Conservation (phyloP, 192 early-diverging fungal species). For the Backusella tarrabulga region DNA sequence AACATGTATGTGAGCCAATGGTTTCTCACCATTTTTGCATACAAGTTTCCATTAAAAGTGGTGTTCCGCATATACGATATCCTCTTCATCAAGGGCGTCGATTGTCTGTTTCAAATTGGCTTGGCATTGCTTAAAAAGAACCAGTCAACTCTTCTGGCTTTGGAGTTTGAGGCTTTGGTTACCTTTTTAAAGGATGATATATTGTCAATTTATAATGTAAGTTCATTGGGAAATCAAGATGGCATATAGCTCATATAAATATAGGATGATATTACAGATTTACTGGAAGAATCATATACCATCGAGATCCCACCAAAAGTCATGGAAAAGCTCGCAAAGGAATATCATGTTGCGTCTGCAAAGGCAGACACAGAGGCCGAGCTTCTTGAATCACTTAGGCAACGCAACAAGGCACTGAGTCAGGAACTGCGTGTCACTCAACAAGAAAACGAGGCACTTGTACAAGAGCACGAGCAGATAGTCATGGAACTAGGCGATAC, state of each 20-base stretch:
- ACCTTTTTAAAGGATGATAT: conserved; percentile 13
- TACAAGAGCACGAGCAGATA: conserved; percentile 71
- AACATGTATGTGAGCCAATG: conserved; percentile 98
- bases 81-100: conserved; percentile 88
- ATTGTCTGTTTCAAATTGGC: conserved; percentile 81
- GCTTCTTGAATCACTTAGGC: conserved; percentile 55
- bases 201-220: conserved; percentile 10
- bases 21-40: conserved; percentile 99
- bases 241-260: background rate
- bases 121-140: conserved; percentile 19
- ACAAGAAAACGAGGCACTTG: conserved; percentile 57
- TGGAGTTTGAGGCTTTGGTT: conserved; percentile 13
- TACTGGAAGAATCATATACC: conserved; percentile 78
- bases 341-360: conserved; percentile 63
- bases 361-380: conserved; percentile 65
- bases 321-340: conserved; percentile 68
- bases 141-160: background rate
- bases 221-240: background rate
- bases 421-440: conserved; percentile 60
- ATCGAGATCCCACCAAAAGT: conserved; percentile 66
- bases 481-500: conserved; percentile 60
- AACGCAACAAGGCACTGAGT: conserved; percentile 62
- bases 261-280: conserved; percentile 62
- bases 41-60: conserved; percentile 88
- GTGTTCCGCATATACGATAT: conserved; percentile 92